phyloP scores from a whole-genome alignment of 192 early-diverging fungal genomes.

The Phycomyces blakesleeanus region DNA sequence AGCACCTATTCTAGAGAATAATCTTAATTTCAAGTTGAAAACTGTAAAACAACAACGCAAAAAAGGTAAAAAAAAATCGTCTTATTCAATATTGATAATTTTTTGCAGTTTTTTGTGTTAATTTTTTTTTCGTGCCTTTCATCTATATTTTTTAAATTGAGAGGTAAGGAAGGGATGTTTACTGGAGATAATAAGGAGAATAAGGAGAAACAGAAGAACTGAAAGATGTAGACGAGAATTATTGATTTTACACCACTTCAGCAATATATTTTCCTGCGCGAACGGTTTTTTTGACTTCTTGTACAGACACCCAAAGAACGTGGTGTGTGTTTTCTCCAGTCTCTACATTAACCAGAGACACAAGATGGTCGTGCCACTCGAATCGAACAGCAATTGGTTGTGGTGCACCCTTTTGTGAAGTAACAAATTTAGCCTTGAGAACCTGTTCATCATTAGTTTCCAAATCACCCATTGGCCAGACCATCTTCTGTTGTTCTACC shows the following conservation, averaged over 20 bases:
- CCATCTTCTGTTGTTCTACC: slow-evolving; percentile 44
- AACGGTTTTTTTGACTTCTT: not conserved
- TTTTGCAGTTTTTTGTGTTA: too few relatives aligned
- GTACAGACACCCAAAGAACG: slow-evolving; percentile 5
- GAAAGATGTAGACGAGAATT: too few relatives aligned
- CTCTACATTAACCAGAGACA: slow-evolving; percentile 28
- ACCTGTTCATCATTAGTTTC: slow-evolving; percentile 29
- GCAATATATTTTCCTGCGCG: slow-evolving; percentile 18
- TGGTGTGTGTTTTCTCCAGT: not conserved
- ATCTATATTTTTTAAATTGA: too few relatives aligned
- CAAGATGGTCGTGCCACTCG: slow-evolving; percentile 22
- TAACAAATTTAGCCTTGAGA: slow-evolving; percentile 46
- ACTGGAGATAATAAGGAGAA: too few relatives aligned
- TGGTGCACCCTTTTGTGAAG: slow-evolving; percentile 28
- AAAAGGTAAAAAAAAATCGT: too few relatives aligned
- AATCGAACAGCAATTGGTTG: slow-evolving; percentile 45
- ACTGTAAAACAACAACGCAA: too few relatives aligned
- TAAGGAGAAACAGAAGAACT: too few relatives aligned
- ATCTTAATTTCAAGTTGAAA: too few relatives aligned
- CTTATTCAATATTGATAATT: too few relatives aligned
- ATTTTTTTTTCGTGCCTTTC: too few relatives aligned
- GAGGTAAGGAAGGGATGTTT: too few relatives aligned
- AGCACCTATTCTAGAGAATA: too few relatives aligned
- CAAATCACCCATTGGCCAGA: slow-evolving; percentile 45
- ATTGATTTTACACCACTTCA: slow-evolving; percentile 6